phyloP scores from a whole-genome alignment of 2,329 filamentous ascomycete species.

The Neurospora sp. region DNA sequence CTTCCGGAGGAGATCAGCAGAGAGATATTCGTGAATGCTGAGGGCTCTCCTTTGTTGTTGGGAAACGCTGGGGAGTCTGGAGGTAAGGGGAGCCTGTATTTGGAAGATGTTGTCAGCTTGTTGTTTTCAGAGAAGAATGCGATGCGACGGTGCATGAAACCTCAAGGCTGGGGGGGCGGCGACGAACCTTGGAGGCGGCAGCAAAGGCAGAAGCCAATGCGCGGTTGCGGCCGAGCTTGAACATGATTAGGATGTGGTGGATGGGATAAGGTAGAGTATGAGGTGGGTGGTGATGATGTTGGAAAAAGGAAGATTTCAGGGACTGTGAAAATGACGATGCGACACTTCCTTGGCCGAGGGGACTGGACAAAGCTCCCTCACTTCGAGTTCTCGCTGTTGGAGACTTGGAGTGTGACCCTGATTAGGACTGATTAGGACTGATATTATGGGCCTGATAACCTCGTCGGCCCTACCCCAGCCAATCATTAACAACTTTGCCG shows the following conservation, averaged over 20 bases:
- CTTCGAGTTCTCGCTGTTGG: not conserved
- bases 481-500: not conserved
- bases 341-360: not conserved
- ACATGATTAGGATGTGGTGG: conserved; percentile 49
- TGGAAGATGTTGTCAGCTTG: conserved; percentile 19
- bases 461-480: not conserved
- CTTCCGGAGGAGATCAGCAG: conserved; percentile 77
- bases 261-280: not conserved
- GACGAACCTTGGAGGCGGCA: conserved; percentile 58
- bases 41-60: conserved; percentile 74
- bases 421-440: not conserved
- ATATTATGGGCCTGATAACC: not conserved
- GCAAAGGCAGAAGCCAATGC: conserved; percentile 72
- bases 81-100: conserved; percentile 34
- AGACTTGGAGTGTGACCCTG: not conserved
- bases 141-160: not conserved
- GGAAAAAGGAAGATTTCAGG: not conserved
- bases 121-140: not conserved
- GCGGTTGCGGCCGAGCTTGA: conserved; percentile 75
- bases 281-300: not conserved
- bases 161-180: not conserved
- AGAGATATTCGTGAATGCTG: conserved; percentile 97
- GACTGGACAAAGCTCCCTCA: not conserved
- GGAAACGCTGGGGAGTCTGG: conserved; percentile 53
- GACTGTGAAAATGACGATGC: not conserved